Evolutionary conservation across 371 early-diverging fungal species (phyloP), one percentile per base, ranked within the genome.

Genomic region (Mucor piriformis): DNA sequence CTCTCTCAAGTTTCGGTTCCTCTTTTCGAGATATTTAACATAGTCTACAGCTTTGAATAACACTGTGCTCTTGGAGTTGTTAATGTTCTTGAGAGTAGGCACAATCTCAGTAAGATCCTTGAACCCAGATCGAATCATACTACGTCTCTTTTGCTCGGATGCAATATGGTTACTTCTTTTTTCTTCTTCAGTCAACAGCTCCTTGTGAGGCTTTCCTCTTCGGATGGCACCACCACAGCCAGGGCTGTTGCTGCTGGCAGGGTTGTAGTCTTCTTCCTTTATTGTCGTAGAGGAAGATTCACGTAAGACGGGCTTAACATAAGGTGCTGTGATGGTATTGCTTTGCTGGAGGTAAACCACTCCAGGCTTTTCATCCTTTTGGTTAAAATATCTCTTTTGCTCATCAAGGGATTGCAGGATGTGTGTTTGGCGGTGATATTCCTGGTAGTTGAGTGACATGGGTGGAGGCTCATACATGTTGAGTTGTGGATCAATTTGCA

Each of bases 81-180:
- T 79, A 38, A 75, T 67, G n/a, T 77, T 76, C 40, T 69, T 83
- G 53, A 92, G 70, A 4, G 86, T 83, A 38, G 95, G 95, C 20
- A 93, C 91, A 50, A 93, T 77, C 38, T 86, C 85, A 25, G 88
- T 87, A 49, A 94, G 77, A 57, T 88, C 85, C 56, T 89, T 89
- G 69, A 92, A 92, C 3, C 92, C 93, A 38, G 78, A 72, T 21
- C 91, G 81, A 63, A 94, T 94, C 67, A 88, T 91, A 55, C 88
- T 87, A 18, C 95, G 84, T 35, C 95, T 85, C 69, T 91, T 89
- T 72, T 94, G 91, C 64, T 94, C 95, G n/a, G 90, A 89, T 3
- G 88, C 90, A 66, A 94, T 92, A 73, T 93, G 94, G 66, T 92
- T 93, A 16, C 87, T 86, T 54, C 90, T 81, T 72, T 94, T 94